Base-by-base conservation (phyloP, 1,284 basidiomycete species). In the Quambalaria eucalypti region DNA sequence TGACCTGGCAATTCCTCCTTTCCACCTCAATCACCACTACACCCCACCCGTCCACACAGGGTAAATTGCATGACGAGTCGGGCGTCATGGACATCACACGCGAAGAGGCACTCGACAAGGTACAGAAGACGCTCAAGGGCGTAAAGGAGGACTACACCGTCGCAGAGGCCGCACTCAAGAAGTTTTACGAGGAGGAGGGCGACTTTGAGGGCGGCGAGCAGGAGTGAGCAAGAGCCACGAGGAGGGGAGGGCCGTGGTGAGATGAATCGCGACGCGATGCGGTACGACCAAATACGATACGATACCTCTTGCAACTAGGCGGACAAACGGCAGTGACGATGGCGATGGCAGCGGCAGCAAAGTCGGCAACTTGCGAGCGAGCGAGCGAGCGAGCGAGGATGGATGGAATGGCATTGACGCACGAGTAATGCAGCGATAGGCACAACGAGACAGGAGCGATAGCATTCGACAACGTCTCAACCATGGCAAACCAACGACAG, bases 31-130 rank as follows among this genome's bases (percentile, higher is more conserved):
- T n/a, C n/a, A n/a, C n/a, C n/a, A n/a, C n/a, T n/a, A n/a, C n/a
- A n/a, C n/a, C n/a, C 85, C 2, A 7, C 25, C 12, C 42, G 19
- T 26, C n/a, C 25, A 5, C 6, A 26, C 42, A 87, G 70, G 90
- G 90, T 50, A 81, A 78, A 56, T 60, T 67, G 40, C 75, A 78
- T 21, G 79, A 80, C 30, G 65, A 65, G 19, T 69, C 72, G 49
- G 73, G 69, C 10, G 39, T 66, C 7, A 62, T 62, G 29, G 46
- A 62, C 14, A 50, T 74, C 40, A 50, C 52, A 1, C 21, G 61
- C 9, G 62, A 69, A 10, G 64, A 56, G 29, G 69, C 71, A 12
- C 21, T 71, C 23, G 28, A 62, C 12, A 64, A 62, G 47, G 39
- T 74, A 38, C 62, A 55, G 0, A 38, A 28, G 0, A 69, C 68